These are phyloP conservation scores for Diaporthe australafricana DNA, from an alignment of 2,329 filamentous ascomycete species.

Conservation along the genomic window DNA sequence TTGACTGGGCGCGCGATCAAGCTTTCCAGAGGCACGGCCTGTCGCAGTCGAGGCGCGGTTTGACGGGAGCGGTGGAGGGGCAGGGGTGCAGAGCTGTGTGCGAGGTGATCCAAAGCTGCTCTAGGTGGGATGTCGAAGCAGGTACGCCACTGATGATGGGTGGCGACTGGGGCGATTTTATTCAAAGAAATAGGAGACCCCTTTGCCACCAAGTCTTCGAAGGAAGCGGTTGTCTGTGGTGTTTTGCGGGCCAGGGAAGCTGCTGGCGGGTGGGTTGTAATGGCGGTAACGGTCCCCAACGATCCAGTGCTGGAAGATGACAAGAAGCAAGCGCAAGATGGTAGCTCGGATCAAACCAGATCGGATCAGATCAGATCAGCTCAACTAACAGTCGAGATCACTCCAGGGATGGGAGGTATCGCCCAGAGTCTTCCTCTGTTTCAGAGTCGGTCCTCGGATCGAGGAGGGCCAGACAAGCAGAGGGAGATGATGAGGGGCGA, in stretches of 20 bases:
- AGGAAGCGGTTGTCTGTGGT: slow-evolving; percentile 1
- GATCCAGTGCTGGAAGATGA: not conserved
- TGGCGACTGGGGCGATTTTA: not conserved
- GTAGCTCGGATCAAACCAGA: slow-evolving; percentile 23
- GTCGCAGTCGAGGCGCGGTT: not conserved
- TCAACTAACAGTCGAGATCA: not conserved
- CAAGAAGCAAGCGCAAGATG: slow-evolving; percentile 2
- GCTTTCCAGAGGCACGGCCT: not conserved
- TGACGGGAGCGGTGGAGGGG: slow-evolving; percentile 1
- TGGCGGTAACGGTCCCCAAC: slow-evolving; percentile 26
- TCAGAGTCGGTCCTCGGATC: slow-evolving; percentile 19
- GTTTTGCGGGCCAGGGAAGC: not conserved
- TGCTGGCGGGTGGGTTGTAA: slow-evolving; percentile 23
- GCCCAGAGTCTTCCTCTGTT: slow-evolving; percentile 15
- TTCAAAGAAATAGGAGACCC: slow-evolving; percentile 2
- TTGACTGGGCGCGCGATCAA: not conserved
- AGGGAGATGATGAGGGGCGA: not conserved
- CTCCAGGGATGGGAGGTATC: not conserved
- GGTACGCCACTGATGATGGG: not conserved
- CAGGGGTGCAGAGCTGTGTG: slow-evolving; percentile 6
- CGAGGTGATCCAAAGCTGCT: not conserved
- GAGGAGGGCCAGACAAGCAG: not conserved
- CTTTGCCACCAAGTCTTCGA: slow-evolving; percentile 7
- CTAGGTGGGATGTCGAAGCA: not conserved
- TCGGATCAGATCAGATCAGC: slow-evolving; percentile 16